Evolutionary conservation across 495 filamentous ascomycete genomes (phyloP), one percentile per base, ranked within the genome.

Genomic region (Penicillium goetzii): DNA sequence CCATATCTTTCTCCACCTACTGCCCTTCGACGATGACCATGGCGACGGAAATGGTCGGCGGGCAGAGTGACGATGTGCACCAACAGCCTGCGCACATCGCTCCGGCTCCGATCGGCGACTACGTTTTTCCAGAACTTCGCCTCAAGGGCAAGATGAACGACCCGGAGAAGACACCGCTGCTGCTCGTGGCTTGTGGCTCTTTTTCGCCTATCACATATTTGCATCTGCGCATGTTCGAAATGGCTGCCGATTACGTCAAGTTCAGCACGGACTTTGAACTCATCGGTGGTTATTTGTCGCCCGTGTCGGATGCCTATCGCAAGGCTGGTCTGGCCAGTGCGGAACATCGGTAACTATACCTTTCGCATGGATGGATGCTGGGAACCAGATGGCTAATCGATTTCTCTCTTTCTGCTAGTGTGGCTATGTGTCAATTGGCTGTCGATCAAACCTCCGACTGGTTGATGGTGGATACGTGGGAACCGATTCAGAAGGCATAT

Each of bases 141-240:
- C 78, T 97, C 32, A 86, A 85, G 76, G 85, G 80, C 55, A 84
- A 80, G n/a, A 88, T 94, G 77, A 80, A 77, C 26, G 83, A 91
- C 65, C 76, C 87, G 9, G 82, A 83, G 47, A 92, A 89, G 78
- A 94, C 83, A 1, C 92, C 92, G 0, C 78, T 97, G 7, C 85
- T 95, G 14, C 83, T 97, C 43, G 90, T 98, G 43, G 91, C 92
- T 38, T 97, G 93, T 75, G 94, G 94, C 41, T 94, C 90, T 51
- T 97, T 96, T 79, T 91, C 87, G 4, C 93, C 92, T 19, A 77
- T 79, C 59, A 96, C 92, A 30, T 92, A 89, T 75, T 85, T 97
- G 33, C 92, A 97, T 73, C 82, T 97, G 57, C 91, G 92, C 72
- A 94, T 97, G 92, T 96, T 96, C 71, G 93, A 96, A 67, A 92